These are phyloP conservation scores for Oryza rufipogon DNA, from an alignment of 176 grass and related monocot genomes.

Conservation along the genomic window DNA sequence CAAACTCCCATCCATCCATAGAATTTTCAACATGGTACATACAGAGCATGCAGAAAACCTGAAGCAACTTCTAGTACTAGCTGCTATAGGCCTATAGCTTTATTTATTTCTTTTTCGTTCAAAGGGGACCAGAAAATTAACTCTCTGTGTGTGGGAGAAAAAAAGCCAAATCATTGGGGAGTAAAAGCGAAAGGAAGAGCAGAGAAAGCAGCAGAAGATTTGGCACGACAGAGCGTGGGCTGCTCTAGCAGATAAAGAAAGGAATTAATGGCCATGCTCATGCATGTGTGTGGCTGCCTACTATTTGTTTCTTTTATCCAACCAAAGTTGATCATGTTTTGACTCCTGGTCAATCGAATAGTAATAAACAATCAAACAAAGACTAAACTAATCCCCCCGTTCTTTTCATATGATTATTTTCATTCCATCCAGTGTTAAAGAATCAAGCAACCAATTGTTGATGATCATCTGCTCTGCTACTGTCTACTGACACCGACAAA, in stretches of 20 bases:
- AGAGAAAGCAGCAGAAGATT: not conserved
- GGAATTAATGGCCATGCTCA: conserved; percentile 13
- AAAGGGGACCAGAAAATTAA: not conserved
- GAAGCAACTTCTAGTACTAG: not conserved
- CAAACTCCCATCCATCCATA: not conserved
- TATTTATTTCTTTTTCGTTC: not conserved
- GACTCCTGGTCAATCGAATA: conserved; percentile 1
- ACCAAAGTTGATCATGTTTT: not conserved
- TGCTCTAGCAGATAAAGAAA: conserved; percentile 5
- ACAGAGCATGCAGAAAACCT: not conserved
- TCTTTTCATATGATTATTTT: conserved; percentile 25
- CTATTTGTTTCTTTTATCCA: conserved; percentile 9
- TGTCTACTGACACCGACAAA: conserved; percentile 5
- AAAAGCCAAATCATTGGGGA: not conserved
- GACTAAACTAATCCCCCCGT: not conserved
- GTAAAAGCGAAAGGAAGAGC: not conserved
- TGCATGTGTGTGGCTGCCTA: conserved; percentile 1
- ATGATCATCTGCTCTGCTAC: not conserved
- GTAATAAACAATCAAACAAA: not conserved
- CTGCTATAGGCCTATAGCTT: not conserved
- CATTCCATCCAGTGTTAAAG: not conserved
- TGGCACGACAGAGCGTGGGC: not conserved
- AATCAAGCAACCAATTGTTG: conserved; percentile 2
- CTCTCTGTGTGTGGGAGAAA: not conserved
- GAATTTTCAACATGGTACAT: not conserved